Evolutionary conservation across 257 asterid genomes (phyloP).

Genomic region (Lavandula angustifolia): DNA sequence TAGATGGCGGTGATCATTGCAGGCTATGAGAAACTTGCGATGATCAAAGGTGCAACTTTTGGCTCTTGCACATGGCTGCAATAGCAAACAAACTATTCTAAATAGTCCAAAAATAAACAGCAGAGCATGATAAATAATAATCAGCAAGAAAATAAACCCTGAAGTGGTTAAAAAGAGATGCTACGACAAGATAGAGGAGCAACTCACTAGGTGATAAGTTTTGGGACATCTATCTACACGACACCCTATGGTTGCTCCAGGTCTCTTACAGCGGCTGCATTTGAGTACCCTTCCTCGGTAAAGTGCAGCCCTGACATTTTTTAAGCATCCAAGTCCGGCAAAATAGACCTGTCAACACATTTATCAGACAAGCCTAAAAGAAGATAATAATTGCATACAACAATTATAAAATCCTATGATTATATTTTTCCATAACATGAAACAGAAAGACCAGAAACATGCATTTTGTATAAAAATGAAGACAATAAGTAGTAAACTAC

Average conservation of each 20-base stretch:
- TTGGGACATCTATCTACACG: slow-evolving; percentile 99
- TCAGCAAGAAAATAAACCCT: slow-evolving; percentile 25
- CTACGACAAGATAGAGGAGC: slow-evolving; percentile 22
- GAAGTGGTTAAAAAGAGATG: slow-evolving; percentile 2
- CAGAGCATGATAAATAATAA: slow-evolving; percentile 7
- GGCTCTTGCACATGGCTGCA: slow-evolving; percentile 97
- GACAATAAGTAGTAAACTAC: slow-evolving; percentile 11
- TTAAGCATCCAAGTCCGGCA: slow-evolving; percentile 98
- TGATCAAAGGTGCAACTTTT: slow-evolving; percentile 93
- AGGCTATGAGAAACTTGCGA: slow-evolving; percentile 95
- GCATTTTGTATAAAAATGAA: slow-evolving; percentile 14
- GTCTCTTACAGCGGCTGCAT: slow-evolving; percentile 94
- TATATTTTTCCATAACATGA: slow-evolving; percentile 5
- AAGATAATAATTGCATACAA: slow-evolving; percentile 26
- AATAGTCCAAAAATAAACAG: slow-evolving; percentile 19
- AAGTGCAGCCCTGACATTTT: slow-evolving; percentile 97
- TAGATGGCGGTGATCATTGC: slow-evolving; percentile 87
- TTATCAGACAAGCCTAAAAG: slow-evolving; percentile 21
- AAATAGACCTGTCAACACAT: slow-evolving; percentile 77
- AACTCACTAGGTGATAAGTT: slow-evolving; percentile 93
- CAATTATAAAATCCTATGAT: slow-evolving; percentile 18
- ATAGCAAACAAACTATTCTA: slow-evolving; percentile 28
- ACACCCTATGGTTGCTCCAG: slow-evolving; percentile 99
- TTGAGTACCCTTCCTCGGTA: slow-evolving; percentile 91
- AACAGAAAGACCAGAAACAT: slow-evolving; percentile 23